Evolutionary conservation across 768 basidiomycete species (phyloP).

Genomic region (Obba rivulosa): DNA sequence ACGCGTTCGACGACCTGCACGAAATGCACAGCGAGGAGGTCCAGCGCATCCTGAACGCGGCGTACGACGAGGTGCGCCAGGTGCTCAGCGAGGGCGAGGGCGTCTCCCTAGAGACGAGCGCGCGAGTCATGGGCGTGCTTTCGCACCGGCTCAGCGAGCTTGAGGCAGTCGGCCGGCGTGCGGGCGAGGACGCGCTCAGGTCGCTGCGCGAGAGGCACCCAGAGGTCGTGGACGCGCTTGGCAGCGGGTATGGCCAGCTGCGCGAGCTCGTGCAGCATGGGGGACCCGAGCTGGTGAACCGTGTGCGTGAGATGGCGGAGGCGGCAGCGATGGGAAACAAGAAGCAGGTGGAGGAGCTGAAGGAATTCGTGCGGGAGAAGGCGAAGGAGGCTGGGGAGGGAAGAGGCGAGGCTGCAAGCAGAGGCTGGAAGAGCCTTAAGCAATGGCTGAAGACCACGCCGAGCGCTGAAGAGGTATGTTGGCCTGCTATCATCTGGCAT

Average conservation of each 20-base stretch:
- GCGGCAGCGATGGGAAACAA: slow-evolving; percentile 18
- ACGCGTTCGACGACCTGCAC: slow-evolving; percentile 33
- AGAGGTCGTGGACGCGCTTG: slow-evolving; percentile 25
- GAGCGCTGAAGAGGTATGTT: slow-evolving; percentile 21
- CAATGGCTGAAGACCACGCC: slow-evolving; percentile 22
- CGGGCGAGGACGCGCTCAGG: slow-evolving; percentile 21
- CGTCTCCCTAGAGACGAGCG: slow-evolving; percentile 22
- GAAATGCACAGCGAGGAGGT: slow-evolving; percentile 37
- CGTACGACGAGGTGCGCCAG: slow-evolving; percentile 31
- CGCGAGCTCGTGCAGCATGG: slow-evolving; percentile 19
- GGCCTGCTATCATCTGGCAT: not conserved
- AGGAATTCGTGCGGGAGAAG: slow-evolving; percentile 23
- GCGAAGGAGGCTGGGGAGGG: slow-evolving; percentile 18
- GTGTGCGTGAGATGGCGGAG: slow-evolving; percentile 21
- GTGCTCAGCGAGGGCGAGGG: slow-evolving; percentile 17
- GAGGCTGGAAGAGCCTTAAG: slow-evolving; percentile 21
- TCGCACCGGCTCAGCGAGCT: slow-evolving; percentile 21
- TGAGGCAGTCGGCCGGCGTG: slow-evolving; percentile 24
- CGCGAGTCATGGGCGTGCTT: slow-evolving; percentile 24
- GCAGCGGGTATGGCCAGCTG: slow-evolving; percentile 24
- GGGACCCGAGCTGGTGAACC: slow-evolving; percentile 23
- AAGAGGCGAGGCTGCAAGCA: slow-evolving; percentile 5
- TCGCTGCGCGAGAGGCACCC: slow-evolving; percentile 25
- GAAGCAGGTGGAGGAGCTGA: slow-evolving; percentile 24
- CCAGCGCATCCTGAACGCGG: slow-evolving; percentile 28